Evolutionary conservation across 75 land plant genomes (phyloP), one percentile per base, ranked within the genome.

Genomic region (Sequoiadendron giganteum): DNA sequence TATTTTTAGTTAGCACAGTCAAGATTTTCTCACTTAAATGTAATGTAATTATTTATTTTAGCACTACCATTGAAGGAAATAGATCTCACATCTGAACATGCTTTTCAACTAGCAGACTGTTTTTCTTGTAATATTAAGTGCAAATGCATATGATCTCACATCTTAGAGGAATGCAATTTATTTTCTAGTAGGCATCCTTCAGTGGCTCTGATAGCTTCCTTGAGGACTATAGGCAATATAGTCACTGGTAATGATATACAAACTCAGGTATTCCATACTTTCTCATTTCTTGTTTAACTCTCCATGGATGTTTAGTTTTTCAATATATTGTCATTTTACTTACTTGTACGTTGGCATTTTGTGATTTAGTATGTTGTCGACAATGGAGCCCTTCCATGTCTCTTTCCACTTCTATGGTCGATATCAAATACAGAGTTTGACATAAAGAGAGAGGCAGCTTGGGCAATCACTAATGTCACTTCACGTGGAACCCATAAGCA

Each of bases 221-320:
- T 94, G 45, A 90, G 93, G 7, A 92, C 95, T 43, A 91, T 94
- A 72, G 95, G 95, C 30, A 94, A 94, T 68, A 94, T 94, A 88
- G 93, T 91, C 19, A 92, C 95, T 86, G 93, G 95, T 4, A 93
- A 94, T 91, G 95, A 94, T 91, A 68, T 78, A 72, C 93, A 94
- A 87, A 94, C 95, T 81, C 95, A 94, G 95, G 72, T 68, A 68
- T 68, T 68, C 30, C 3, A 28, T 68, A 68, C n/a, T n/a, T 68
- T 68, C n/a, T 68, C 16, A 76, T 76, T 68, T 68, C 61, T 32
- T 5, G 14, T 75, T 43, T n/a, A 52, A 3, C 30, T 10, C 10
- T 52, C 11, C n/a, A 40, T 85, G n/a, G n/a, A n/a, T n/a, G n/a
- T n/a, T n/a, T n/a, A n/a, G n/a, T 90, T 86, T 36, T 86, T 90